Evolutionary conservation across 495 filamentous ascomycete genomes (phyloP).

Genomic region (Sordaria brevicollis): DNA sequence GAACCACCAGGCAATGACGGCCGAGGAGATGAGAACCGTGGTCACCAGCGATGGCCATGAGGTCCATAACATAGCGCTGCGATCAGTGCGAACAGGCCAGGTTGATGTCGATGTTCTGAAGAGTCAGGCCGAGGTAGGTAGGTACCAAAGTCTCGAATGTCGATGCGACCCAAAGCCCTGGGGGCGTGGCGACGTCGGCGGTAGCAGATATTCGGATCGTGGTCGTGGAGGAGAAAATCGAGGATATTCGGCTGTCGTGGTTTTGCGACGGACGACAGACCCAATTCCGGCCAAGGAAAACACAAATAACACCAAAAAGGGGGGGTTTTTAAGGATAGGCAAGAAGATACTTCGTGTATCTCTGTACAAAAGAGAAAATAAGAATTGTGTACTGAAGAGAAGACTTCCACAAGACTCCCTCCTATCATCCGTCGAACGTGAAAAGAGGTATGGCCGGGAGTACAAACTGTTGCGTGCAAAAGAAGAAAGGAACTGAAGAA

Average conservation of each 20-base stretch:
- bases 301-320: neutral
- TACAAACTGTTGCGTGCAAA: neutral
- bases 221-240: neutral
- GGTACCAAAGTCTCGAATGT: neutral
- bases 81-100: conserved; percentile 9
- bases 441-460: neutral
- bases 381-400: neutral
- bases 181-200: neutral
- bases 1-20: conserved; percentile 39
- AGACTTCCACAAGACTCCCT: neutral
- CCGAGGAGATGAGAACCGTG: conserved; percentile 39
- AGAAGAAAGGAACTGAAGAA: neutral
- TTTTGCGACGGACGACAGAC: neutral
- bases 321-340: neutral
- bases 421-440: neutral
- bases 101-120: neutral
- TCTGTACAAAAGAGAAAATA: neutral
- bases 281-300: neutral
- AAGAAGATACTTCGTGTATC: neutral
- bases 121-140: neutral
- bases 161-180: neutral
- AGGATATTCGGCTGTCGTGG: neutral
- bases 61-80: conserved; percentile 42
- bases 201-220: neutral
- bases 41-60: conserved; percentile 38